Conservation (phyloP, 2,329 filamentous ascomycete species). For the Pezicula rhizophila region DNA sequence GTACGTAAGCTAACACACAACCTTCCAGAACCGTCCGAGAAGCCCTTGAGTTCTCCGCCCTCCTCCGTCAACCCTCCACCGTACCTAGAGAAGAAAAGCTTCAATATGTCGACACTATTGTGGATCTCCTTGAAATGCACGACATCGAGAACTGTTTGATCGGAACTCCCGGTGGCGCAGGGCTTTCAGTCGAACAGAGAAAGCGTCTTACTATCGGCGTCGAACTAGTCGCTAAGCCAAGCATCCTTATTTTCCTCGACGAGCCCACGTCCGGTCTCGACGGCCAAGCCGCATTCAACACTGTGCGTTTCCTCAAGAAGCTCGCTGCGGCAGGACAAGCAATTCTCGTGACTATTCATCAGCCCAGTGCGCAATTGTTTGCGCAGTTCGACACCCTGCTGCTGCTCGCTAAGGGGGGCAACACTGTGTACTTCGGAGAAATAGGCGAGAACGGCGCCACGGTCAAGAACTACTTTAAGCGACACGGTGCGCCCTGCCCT, state of each 20-base stretch:
- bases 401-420: conserved; percentile 59
- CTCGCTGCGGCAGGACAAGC: conserved; percentile 50
- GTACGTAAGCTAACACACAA: no score
- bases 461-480: conserved; percentile 55
- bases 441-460: conserved; percentile 54
- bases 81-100: conserved; percentile 70
- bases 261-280: conserved; percentile 59
- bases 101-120: conserved; percentile 75
- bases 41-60: conserved; percentile 80
- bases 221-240: conserved; percentile 50
- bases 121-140: conserved; percentile 55
- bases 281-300: conserved; percentile 57
- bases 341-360: conserved; percentile 49
- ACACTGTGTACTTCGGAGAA: conserved; percentile 64
- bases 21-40: conserved; percentile 65
- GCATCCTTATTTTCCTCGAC: conserved; percentile 55
- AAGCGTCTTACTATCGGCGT: conserved; percentile 58
- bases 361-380: conserved; percentile 47
- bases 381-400: conserved; percentile 54
- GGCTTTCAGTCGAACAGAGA: conserved; percentile 55
- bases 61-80: conserved; percentile 82
- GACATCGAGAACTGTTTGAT: conserved; percentile 62
- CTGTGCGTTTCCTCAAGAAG: conserved; percentile 55
- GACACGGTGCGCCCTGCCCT: conserved; percentile 39
- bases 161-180: conserved; percentile 50